phyloP scores from a whole-genome alignment of 345 rosid species.

The Pistacia vera region DNA sequence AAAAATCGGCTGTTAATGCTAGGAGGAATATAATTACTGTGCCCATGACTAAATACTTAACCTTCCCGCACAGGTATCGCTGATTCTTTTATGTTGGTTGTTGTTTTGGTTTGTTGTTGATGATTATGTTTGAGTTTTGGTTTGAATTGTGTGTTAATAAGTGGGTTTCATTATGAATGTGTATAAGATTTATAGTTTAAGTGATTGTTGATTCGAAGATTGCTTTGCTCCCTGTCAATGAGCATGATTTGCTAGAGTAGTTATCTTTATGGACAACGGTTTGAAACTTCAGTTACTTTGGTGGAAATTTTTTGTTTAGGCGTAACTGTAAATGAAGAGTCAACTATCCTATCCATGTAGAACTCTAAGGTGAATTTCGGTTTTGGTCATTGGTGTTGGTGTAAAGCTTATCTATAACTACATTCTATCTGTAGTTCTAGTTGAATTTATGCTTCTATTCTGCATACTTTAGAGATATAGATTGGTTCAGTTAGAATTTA shows the following conservation, averaged over 20 bases:
- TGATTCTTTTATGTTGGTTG: background rate
- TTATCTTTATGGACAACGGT: background rate
- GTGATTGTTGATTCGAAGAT: background rate
- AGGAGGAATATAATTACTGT: slow-evolving; percentile 74
- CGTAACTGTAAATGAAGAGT: background rate
- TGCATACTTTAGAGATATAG: background rate
- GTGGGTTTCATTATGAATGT: slow-evolving; percentile 2
- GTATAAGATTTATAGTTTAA: background rate
- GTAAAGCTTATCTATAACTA: background rate
- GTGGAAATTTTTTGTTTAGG: background rate
- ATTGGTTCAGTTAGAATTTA: background rate
- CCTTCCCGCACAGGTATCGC: slow-evolving; percentile 84
- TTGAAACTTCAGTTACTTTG: background rate
- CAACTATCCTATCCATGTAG: background rate
- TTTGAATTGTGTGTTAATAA: background rate
- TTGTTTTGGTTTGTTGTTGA: background rate
- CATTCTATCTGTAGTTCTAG: background rate
- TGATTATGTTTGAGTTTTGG: slow-evolving; percentile 4
- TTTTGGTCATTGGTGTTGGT: too few relatives aligned
- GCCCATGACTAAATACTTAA: slow-evolving; percentile 84
- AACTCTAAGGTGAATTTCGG: background rate
- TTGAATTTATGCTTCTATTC: background rate
- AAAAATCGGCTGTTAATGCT: slow-evolving; percentile 77
- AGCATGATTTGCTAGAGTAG: too few relatives aligned
- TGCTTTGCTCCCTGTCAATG: too few relatives aligned